Evolutionary conservation across 1,139 yeast species (phyloP).

Genomic region (Kodamaea plutei): DNA sequence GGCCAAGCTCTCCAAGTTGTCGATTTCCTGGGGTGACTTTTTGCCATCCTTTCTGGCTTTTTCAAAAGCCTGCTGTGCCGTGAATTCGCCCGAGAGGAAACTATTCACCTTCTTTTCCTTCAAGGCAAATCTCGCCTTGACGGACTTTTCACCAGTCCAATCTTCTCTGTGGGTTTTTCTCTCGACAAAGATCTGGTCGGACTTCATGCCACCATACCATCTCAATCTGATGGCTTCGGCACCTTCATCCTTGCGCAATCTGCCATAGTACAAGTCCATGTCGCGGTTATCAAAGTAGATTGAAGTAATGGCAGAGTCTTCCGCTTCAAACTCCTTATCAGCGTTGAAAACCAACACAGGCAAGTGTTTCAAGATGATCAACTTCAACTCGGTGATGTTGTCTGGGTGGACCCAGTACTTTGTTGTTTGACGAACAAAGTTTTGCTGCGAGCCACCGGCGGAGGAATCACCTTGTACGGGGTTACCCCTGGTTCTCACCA

Average conservation of each 20-base stretch:
- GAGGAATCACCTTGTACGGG: slow-evolving; percentile 92
- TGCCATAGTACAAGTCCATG: slow-evolving; percentile 88
- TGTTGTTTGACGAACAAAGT: slow-evolving; percentile 96
- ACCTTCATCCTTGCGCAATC: slow-evolving; percentile 94
- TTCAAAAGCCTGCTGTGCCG: slow-evolving; percentile 86
- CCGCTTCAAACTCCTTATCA: slow-evolving; percentile 89
- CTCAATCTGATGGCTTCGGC: slow-evolving; percentile 97
- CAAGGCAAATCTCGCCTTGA: slow-evolving; percentile 89
- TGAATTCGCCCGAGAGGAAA: slow-evolving; percentile 75
- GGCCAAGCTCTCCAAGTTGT: slow-evolving; percentile 86
- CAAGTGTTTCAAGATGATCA: slow-evolving; percentile 85
- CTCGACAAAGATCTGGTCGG: slow-evolving; percentile 91
- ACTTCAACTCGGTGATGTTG: slow-evolving; percentile 93
- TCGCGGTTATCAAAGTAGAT: slow-evolving; percentile 88
- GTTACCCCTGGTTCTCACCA: slow-evolving; percentile 92
- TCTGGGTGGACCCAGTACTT: slow-evolving; percentile 99
- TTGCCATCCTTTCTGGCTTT: slow-evolving; percentile 91
- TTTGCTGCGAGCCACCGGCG: slow-evolving; percentile 97
- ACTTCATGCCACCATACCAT: slow-evolving; percentile 98
- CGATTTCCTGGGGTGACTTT: slow-evolving; percentile 82
- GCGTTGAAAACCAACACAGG: slow-evolving; percentile 96
- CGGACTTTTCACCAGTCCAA: slow-evolving; percentile 99
- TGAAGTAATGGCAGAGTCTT: slow-evolving; percentile 94
- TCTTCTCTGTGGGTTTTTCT: slow-evolving; percentile 98
- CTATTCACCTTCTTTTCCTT: slow-evolving; percentile 88